phyloP scores from a whole-genome alignment of 306 rosid species.

The Cucurbita ficifolia region DNA sequence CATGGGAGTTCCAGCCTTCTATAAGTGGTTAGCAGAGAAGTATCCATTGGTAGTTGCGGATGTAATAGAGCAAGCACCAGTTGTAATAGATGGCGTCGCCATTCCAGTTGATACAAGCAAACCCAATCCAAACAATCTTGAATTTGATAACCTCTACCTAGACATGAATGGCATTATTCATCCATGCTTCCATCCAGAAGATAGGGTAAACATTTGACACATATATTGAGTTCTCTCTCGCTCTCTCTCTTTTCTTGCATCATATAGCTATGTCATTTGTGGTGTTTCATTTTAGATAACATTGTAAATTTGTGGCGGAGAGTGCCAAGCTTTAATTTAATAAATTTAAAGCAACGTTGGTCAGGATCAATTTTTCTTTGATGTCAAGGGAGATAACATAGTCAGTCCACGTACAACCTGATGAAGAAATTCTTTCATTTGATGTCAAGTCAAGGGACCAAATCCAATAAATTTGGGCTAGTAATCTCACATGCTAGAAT shows the following conservation, averaged over 20 bases:
- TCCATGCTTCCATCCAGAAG: constrained; percentile 97
- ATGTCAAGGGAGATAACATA: neutral
- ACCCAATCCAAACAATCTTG: constrained; percentile 68
- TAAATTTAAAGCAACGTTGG: neutral
- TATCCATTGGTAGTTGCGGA: constrained; percentile 73
- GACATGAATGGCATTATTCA: constrained; percentile 96
- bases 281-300: neutral
- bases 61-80: constrained; percentile 75
- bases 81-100: constrained; percentile 50
- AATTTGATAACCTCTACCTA: constrained; percentile 84
- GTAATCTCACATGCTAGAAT: neutral
- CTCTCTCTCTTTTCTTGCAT: neutral
- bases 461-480: neutral
- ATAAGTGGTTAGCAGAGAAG: constrained; percentile 93
- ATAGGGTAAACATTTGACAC: constrained; percentile 37
- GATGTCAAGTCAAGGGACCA: neutral
- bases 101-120: constrained; percentile 84
- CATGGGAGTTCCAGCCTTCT: constrained; percentile 99
- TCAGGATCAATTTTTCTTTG: neutral
- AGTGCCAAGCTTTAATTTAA: neutral
- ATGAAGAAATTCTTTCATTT: neutral
- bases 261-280: neutral
- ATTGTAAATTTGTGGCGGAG: neutral
- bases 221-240: neutral
- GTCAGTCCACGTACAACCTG: neutral